phyloP scores from a whole-genome alignment of 371 early-diverging fungal genomes.

The Mycotypha africana region DNA sequence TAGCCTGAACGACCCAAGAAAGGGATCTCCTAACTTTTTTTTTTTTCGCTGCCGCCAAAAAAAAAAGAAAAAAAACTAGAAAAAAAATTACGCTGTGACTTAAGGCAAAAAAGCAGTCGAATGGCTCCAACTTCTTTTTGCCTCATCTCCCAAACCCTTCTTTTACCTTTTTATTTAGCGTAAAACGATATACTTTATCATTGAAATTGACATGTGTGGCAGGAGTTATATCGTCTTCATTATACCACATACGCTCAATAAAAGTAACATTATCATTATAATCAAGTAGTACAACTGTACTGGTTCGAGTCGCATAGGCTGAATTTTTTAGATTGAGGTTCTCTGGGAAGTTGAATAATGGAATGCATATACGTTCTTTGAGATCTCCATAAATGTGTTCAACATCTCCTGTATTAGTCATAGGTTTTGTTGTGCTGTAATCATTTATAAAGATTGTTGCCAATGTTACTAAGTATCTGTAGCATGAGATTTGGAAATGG shows the following conservation, averaged over 20 bases:
- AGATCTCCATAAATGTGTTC: conserved; percentile 15
- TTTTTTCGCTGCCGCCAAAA: too few species aligned
- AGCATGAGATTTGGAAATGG: neutral
- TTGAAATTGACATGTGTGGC: conserved; percentile 1
- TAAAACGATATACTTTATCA: conserved; percentile 4
- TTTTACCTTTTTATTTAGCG: conserved; percentile 1
- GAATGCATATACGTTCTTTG: conserved; percentile 32
- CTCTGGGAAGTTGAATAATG: conserved; percentile 14
- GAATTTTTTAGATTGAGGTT: neutral
- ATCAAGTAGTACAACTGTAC: conserved; percentile 50
- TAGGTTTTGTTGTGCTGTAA: conserved; percentile 15
- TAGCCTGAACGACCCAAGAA: too few species aligned
- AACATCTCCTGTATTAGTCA: conserved; percentile 8
- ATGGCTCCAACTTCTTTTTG: too few species aligned
- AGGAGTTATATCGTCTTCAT: conserved; percentile 5
- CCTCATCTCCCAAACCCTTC: too few species aligned
- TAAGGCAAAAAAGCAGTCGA: too few species aligned
- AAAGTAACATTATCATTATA: conserved; percentile 34
- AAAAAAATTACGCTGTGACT: too few species aligned
- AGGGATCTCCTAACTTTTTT: too few species aligned
- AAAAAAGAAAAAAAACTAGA: too few species aligned
- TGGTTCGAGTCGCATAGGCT: conserved; percentile 48
- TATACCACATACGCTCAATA: conserved; percentile 34
- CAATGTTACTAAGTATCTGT: too few species aligned
- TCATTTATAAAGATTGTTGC: neutral